These are phyloP conservation scores for Rhizodiscina lignyota DNA, from an alignment of 495 filamentous ascomycete genomes.

Conservation along the genomic window DNA sequence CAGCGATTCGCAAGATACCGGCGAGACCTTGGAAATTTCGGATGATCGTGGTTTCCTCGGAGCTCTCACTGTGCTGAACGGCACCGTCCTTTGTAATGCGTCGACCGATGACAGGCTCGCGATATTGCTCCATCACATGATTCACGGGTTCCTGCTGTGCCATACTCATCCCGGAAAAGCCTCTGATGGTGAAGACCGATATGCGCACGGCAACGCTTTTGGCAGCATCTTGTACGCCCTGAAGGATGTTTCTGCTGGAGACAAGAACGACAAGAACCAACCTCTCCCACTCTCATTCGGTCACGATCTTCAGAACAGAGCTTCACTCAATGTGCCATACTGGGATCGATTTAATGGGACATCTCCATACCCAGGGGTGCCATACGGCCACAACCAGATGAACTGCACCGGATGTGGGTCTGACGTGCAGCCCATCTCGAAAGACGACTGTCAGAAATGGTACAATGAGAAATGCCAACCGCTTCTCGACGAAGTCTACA, in stretches of 20 bases:
- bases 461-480: not conserved
- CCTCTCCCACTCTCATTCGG: not conserved
- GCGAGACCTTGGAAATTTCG: constrained; percentile 3
- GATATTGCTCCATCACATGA: constrained; percentile 15
- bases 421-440: not conserved
- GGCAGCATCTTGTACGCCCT: constrained; percentile 10
- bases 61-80: constrained; percentile 7
- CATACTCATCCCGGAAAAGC: constrained; percentile 5
- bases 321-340: not conserved
- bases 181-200: constrained; percentile 4
- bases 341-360: not conserved
- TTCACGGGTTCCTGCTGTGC: constrained; percentile 14
- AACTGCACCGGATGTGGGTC: not conserved
- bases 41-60: constrained; percentile 6
- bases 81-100: constrained; percentile 1
- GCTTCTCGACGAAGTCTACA: too few species aligned
- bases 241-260: constrained; percentile 4
- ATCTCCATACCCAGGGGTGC: not conserved
- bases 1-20: constrained; percentile 9
- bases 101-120: constrained; percentile 4
- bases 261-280: not conserved
- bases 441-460: not conserved
- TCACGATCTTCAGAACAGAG: not conserved
- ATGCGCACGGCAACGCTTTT: constrained; percentile 11
- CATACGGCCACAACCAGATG: not conserved